These are phyloP conservation scores for Xylaria sp. DNA, from an alignment of 495 filamentous ascomycete genomes.

Conservation along the genomic window DNA sequence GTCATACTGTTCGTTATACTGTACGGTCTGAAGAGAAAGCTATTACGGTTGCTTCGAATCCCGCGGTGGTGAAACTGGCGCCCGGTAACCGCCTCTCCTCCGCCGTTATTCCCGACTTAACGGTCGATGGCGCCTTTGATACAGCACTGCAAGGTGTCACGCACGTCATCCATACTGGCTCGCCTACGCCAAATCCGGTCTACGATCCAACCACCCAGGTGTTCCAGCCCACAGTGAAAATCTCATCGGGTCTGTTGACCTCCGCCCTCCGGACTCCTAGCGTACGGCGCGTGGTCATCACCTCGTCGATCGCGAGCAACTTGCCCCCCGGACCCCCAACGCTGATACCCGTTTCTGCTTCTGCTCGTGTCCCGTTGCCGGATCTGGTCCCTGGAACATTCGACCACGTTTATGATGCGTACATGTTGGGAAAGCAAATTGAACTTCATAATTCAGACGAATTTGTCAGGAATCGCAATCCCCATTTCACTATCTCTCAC, in stretches of 20 bases:
- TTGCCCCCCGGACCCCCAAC: conserved; percentile 29
- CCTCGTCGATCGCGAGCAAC: conserved; percentile 38
- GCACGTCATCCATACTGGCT: conserved; percentile 57
- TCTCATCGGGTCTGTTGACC: conserved; percentile 34
- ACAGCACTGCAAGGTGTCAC: conserved; percentile 52
- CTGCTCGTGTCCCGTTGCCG: conserved; percentile 29
- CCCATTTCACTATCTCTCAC: conserved; percentile 47
- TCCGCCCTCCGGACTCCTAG: conserved; percentile 37
- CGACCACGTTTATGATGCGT: conserved; percentile 41
- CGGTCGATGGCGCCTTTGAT: conserved; percentile 50
- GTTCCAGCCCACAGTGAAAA: conserved; percentile 41
- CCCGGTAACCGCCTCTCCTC: conserved; percentile 40
- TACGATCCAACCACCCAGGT: conserved; percentile 33
- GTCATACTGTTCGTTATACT: conserved; percentile 47
- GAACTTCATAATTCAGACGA: conserved; percentile 45
- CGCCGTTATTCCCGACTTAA: conserved; percentile 53
- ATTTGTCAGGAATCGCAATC: conserved; percentile 42
- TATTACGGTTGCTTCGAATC: conserved; percentile 35
- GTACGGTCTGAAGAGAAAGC: conserved; percentile 43
- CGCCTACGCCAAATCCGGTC: conserved; percentile 41
- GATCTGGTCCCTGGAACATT: conserved; percentile 24
- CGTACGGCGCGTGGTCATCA: conserved; percentile 47
- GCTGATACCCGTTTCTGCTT: conserved; percentile 23
- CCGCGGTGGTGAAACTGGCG: conserved; percentile 34
- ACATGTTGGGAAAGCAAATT: conserved; percentile 41